Conservation (phyloP, 2,329 filamentous ascomycete genomes). For the Fusarium metavorans region DNA sequence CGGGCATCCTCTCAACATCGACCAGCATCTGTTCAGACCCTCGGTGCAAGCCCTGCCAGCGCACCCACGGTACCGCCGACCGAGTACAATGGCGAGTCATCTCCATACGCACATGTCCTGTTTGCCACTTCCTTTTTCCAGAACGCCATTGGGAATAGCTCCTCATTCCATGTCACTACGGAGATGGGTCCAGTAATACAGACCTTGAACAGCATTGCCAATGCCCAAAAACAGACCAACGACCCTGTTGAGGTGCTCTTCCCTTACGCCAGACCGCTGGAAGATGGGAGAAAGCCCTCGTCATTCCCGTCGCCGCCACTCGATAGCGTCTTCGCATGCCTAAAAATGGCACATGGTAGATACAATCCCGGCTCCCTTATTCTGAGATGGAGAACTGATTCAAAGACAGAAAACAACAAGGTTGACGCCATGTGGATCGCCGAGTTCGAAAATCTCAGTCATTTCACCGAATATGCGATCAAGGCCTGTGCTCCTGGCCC, state of each 20-base stretch:
- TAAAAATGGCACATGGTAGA: neutral
- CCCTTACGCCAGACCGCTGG: neutral
- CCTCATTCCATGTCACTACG: conserved; percentile 18
- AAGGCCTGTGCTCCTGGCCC: neutral
- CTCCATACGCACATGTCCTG: conserved; percentile 26
- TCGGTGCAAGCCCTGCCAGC: neutral
- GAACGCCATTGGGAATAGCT: conserved; percentile 31
- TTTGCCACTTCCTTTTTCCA: conserved; percentile 41
- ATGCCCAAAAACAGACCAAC: neutral
- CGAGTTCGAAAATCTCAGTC: neutral
- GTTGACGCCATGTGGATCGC: neutral
- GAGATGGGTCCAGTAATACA: conserved; percentile 30
- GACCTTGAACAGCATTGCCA: neutral
- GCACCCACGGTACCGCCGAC: neutral
- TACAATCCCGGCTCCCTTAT: neutral
- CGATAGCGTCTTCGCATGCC: neutral
- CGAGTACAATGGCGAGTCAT: neutral
- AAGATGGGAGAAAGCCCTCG: neutral
- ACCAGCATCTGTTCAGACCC: neutral
- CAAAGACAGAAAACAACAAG: neutral
- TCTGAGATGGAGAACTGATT: neutral
- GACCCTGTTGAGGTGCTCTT: neutral
- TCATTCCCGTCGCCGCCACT: neutral
- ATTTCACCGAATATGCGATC: neutral
- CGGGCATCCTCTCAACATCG: neutral